Percentiles rank a stretch among this genome's conserved stretches.
These are phyloP conservation scores for Candida michaelii DNA, from an alignment of 805 yeast genomes.

Conservation along the genomic window DNA sequence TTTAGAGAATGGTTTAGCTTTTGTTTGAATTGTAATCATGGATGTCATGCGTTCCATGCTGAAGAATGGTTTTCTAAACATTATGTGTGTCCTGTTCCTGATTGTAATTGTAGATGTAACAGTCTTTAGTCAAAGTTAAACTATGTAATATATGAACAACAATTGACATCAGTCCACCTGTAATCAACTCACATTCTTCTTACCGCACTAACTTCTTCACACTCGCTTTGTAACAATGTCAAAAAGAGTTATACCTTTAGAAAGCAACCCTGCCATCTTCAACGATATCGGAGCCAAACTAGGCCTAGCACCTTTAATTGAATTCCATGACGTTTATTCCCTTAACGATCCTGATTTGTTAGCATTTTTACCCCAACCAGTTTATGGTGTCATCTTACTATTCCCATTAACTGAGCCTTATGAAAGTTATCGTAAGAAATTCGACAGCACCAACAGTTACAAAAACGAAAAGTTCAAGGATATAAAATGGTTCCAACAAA, in stretches of 20 bases:
- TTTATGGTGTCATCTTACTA: constrained; percentile 69
- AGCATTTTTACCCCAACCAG: constrained; percentile 79
- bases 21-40: constrained; percentile 89
- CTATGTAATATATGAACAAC: too few relatives aligned
- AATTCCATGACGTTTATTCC: constrained; percentile 81
- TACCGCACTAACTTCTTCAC: too few relatives aligned
- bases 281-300: constrained; percentile 62
- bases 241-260: constrained; percentile 71
- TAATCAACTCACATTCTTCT: too few relatives aligned
- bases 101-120: constrained; percentile 82
- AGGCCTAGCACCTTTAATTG: constrained; percentile 61
- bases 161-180: too few relatives aligned
- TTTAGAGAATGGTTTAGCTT: constrained; percentile 87
- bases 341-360: constrained; percentile 81
- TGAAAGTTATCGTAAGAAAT: constrained; percentile 48
- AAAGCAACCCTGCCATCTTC: constrained; percentile 86
- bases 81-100: constrained; percentile 90
- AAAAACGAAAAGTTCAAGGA: constrained; percentile 29
- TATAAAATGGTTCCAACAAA: constrained; percentile 80
- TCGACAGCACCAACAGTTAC: constrained; percentile 31
- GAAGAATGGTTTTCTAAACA: constrained; percentile 93
- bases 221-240: too few relatives aligned
- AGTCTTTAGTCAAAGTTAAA: constrained; percentile 22
- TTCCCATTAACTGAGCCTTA: constrained; percentile 74
- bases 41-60: constrained; percentile 93